Evolutionary conservation across 805 yeast species (phyloP).

Genomic region (Candida andamanensis): DNA sequence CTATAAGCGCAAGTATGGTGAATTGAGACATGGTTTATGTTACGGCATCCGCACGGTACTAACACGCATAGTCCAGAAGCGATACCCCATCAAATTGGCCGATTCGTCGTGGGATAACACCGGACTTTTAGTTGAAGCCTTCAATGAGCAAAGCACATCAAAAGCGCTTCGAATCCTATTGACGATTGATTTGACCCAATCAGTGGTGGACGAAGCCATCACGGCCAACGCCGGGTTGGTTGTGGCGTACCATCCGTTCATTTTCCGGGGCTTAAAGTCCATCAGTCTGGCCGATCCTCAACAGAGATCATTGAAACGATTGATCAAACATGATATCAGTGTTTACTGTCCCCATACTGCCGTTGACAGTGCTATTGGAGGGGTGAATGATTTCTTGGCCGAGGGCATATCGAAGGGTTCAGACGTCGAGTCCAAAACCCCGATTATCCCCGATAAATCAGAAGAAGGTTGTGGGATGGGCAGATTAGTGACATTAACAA

Average conservation of each 20-base stretch:
- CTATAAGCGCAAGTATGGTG: slow-evolving; percentile 12
- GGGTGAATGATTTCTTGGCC: slow-evolving; percentile 90
- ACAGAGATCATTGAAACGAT: slow-evolving; percentile 65
- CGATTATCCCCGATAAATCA: slow-evolving; percentile 42
- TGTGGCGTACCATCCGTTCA: slow-evolving; percentile 89
- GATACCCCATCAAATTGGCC: slow-evolving; percentile 79
- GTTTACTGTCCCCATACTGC: slow-evolving; percentile 97
- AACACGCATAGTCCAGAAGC: slow-evolving; percentile 49
- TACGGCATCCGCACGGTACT: slow-evolving; percentile 7
- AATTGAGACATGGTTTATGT: background rate
- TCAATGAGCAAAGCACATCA: slow-evolving; percentile 3
- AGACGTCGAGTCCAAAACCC: slow-evolving; percentile 18
- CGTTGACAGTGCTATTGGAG: slow-evolving; percentile 86
- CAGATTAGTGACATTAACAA: slow-evolving; percentile 48
- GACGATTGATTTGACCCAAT: slow-evolving; percentile 78
- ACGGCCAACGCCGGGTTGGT: slow-evolving; percentile 48
- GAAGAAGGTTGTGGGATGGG: slow-evolving; percentile 77
- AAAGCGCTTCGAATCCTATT: slow-evolving; percentile 40
- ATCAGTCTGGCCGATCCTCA: slow-evolving; percentile 67
- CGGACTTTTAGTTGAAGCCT: slow-evolving; percentile 76
- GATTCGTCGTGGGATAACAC: slow-evolving; percentile 95
- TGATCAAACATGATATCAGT: slow-evolving; percentile 73
- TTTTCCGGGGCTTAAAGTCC: slow-evolving; percentile 80
- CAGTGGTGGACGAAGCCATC: slow-evolving; percentile 85
- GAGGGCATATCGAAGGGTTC: slow-evolving; percentile 44